Evolutionary conservation across 2,329 filamentous ascomycete species (phyloP).

Genomic region (Tolypocladium sp.): DNA sequence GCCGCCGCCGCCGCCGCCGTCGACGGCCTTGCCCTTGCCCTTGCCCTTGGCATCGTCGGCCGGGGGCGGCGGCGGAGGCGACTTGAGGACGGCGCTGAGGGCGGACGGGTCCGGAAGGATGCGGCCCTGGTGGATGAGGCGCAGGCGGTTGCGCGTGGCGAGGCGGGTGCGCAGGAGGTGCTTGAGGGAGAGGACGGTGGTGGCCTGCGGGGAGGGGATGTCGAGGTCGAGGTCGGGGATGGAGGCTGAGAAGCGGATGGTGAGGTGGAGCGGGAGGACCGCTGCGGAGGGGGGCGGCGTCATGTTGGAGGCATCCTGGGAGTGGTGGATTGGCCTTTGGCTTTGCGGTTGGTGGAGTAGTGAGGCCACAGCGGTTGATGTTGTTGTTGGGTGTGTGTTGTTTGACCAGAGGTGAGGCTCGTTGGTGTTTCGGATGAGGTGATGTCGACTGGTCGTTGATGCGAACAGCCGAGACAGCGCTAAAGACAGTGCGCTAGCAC

Average conservation of each 20-base stretch:
- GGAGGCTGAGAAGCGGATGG: constrained; percentile 82
- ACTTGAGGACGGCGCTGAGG: constrained; percentile 58
- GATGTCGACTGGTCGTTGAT: background rate
- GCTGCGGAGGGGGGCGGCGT: constrained; percentile 3
- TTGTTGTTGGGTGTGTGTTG: background rate
- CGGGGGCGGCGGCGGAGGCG: constrained; percentile 41
- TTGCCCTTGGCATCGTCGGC: constrained; percentile 17
- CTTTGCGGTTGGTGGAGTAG: background rate
- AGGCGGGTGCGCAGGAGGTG: constrained; percentile 70
- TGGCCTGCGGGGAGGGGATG: constrained; percentile 57
- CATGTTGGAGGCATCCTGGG: constrained; percentile 17
- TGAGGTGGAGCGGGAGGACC: constrained; percentile 54
- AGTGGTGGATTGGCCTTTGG: background rate
- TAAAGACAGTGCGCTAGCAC: background rate
- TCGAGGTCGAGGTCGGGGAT: constrained; percentile 76
- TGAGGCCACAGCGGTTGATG: background rate
- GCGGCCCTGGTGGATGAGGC: constrained; percentile 83
- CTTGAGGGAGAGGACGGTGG: constrained; percentile 72
- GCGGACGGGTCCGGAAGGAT: constrained; percentile 68
- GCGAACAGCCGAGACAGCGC: background rate
- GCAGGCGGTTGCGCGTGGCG: constrained; percentile 61
- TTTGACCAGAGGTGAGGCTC: background rate
- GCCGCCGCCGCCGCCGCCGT: background rate
- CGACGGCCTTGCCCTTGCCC: constrained; percentile 51
- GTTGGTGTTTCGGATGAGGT: background rate